A percentile compares a stretch with the other conserved stretches of the same genome.
phyloP scores from a whole-genome alignment of 257 asterid species.

The Euphrasia confusa region DNA sequence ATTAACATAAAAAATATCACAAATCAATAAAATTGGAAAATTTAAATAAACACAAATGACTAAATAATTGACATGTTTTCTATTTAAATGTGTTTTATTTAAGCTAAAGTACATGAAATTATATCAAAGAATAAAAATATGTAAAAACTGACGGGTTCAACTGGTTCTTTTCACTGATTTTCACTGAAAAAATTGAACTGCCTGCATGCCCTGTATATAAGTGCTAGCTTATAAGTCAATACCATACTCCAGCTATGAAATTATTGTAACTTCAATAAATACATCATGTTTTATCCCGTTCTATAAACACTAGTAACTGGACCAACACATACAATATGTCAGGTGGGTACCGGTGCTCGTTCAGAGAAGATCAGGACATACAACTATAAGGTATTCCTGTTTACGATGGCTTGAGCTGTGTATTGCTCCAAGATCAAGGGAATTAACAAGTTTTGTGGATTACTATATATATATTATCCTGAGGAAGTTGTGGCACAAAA shows the following conservation, averaged over 20 bases:
- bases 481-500: not conserved
- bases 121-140: too few species aligned
- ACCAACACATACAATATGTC: constrained; percentile 30
- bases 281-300: not conserved
- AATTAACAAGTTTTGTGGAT: constrained; percentile 9
- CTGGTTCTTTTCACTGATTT: too few species aligned
- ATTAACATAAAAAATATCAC: too few species aligned
- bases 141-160: too few species aligned
- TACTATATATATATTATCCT: not conserved
- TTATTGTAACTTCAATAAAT: constrained; percentile 1
- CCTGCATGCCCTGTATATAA: not conserved
- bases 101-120: too few species aligned
- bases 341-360: constrained; percentile 99
- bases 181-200: not conserved
- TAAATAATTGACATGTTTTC: too few species aligned
- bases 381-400: constrained; percentile 72
- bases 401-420: constrained; percentile 18
- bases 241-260: constrained; percentile 6
- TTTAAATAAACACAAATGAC: too few species aligned
- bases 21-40: too few species aligned
- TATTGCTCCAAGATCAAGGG: constrained; percentile 1
- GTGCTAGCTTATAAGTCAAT: constrained; percentile 7
- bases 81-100: too few species aligned
- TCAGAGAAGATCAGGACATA: constrained; percentile 93
- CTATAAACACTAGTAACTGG: constrained; percentile 18